These are phyloP conservation scores for Rhodotorula sp. DNA, from an alignment of 1,284 basidiomycete genomes.

Conservation along the genomic window DNA sequence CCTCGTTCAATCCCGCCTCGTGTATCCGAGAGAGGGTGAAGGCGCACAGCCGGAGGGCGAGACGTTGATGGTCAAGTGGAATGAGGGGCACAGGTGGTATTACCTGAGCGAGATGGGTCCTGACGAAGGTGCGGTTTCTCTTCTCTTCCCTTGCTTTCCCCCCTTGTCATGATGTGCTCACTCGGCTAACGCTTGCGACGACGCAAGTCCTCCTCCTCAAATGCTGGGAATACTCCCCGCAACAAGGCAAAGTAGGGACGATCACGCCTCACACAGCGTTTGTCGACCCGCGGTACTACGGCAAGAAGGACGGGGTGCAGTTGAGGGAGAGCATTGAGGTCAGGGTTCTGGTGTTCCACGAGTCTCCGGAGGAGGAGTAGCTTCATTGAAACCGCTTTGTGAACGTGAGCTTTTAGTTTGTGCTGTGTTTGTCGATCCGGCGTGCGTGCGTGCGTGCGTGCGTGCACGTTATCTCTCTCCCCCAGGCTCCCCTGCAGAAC, in stretches of 20 bases:
- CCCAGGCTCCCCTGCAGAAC: too few relatives aligned
- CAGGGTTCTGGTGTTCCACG: conserved; percentile 33
- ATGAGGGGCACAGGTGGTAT: conserved; percentile 62
- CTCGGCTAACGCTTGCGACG: not conserved
- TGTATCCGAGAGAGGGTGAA: conserved; percentile 53
- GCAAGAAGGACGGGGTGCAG: conserved; percentile 21
- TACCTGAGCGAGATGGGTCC: conserved; percentile 63
- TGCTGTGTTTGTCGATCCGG: too few relatives aligned
- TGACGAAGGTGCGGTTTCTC: conserved; percentile 53
- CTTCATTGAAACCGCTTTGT: too few relatives aligned
- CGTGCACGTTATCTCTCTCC: too few relatives aligned
- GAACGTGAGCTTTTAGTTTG: too few relatives aligned
- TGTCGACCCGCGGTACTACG: conserved; percentile 23
- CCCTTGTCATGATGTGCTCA: not conserved
- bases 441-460: too few relatives aligned
- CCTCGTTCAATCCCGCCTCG: conserved; percentile 57
- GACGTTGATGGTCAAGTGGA: conserved; percentile 59
- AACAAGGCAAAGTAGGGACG: conserved; percentile 3
- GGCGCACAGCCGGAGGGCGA: conserved; percentile 56
- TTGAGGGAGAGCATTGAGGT: conserved; percentile 37
- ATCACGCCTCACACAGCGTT: conserved; percentile 37
- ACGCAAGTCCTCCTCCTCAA: conserved; percentile 37
- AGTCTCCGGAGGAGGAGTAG: conserved; percentile 19
- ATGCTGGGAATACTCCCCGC: conserved; percentile 33
- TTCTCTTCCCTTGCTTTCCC: not conserved